Conservation (phyloP, 805 yeast genomes). For the Pichia phayaonensis region DNA sequence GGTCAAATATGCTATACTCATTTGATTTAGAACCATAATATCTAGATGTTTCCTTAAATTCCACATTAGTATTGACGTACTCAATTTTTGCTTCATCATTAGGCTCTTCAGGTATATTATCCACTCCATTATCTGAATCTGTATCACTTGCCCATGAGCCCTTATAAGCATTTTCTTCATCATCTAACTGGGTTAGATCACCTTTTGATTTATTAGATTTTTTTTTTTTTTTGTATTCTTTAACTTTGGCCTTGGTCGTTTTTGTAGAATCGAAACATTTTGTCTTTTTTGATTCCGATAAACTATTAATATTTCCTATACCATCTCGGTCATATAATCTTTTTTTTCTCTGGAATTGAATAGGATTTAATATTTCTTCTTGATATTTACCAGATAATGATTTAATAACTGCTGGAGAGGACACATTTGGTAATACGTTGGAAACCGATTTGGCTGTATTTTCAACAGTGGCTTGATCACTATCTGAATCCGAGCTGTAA, state of each 20-base stretch:
- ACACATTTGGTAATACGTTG: background rate
- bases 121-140: constrained; percentile 7
- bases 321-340: constrained; percentile 20
- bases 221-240: constrained; percentile 26
- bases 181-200: constrained; percentile 32
- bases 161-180: constrained; percentile 33
- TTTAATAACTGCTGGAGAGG: background rate
- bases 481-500: constrained; percentile 20
- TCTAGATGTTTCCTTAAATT: constrained; percentile 4
- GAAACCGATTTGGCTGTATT: background rate
- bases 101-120: constrained; percentile 8
- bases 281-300: constrained; percentile 18
- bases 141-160: constrained; percentile 62
- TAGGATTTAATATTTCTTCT: constrained; percentile 32
- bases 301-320: constrained; percentile 10
- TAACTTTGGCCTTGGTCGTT: constrained; percentile 19
- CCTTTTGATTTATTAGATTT: constrained; percentile 30
- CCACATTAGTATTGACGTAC: background rate
- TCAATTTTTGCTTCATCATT: background rate
- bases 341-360: constrained; percentile 35
- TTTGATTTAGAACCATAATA: constrained; percentile 2
- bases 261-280: constrained; percentile 22
- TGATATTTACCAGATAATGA: constrained; percentile 21
- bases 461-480: background rate
- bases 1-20: background rate